phyloP scores from a whole-genome alignment of 257 asterid species.

The Solanum gandarillasii region DNA sequence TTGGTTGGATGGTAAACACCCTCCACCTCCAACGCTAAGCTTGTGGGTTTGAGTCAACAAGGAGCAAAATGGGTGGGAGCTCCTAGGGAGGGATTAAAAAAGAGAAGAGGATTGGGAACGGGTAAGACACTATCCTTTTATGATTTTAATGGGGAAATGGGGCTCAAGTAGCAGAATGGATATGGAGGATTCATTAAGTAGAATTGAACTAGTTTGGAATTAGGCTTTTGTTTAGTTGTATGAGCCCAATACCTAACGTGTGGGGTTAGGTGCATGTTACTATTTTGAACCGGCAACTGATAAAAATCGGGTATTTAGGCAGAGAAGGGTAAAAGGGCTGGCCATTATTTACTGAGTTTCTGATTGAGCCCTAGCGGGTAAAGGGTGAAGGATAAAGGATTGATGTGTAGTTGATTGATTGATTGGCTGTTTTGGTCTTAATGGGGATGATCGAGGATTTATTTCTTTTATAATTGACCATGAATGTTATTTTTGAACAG shows the following conservation, averaged over 20 bases:
- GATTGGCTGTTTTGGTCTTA: neutral
- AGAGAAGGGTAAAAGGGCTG: neutral
- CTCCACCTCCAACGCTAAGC: neutral
- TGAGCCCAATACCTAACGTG: neutral
- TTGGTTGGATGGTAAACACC: neutral
- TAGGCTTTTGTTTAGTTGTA: neutral
- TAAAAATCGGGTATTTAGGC: neutral
- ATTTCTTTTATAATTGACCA: neutral
- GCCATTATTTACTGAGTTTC: neutral
- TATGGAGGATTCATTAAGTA: neutral
- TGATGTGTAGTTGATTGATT: neutral
- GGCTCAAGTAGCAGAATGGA: neutral
- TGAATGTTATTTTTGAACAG: neutral
- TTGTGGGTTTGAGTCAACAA: neutral
- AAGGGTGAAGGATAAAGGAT: neutral
- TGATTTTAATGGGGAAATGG: neutral
- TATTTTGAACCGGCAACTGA: neutral
- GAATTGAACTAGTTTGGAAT: neutral
- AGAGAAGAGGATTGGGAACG: neutral
- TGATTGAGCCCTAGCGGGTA: neutral
- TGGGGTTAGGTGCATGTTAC: neutral
- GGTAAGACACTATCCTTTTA: neutral
- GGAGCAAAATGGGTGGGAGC: neutral
- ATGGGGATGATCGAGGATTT: neutral
- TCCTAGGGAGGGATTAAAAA: neutral